phyloP scores from a whole-genome alignment of 306 rosid genomes.

The Inga laurina region DNA sequence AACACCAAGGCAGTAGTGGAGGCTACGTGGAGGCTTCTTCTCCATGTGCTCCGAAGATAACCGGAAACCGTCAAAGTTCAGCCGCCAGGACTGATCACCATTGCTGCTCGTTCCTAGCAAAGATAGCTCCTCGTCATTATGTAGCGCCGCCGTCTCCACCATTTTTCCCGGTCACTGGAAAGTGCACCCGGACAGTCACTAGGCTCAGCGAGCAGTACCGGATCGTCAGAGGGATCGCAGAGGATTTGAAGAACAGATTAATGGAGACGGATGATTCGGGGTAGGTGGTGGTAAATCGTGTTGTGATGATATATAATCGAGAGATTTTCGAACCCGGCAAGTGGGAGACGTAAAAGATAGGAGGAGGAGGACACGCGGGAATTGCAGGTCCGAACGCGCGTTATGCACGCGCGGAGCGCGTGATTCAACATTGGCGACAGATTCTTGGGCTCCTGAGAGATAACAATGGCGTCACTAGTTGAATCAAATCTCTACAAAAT shows the following conservation, averaged over 20 bases:
- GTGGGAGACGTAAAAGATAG: background rate
- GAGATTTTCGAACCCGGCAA: constrained; percentile 26
- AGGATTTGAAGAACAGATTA: background rate
- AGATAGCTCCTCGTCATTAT: constrained; percentile 57
- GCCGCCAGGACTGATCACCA: constrained; percentile 80
- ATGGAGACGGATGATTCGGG: constrained; percentile 1
- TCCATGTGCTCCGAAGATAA: constrained; percentile 48
- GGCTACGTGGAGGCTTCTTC: constrained; percentile 61
- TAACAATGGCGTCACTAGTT: background rate
- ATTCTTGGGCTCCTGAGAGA: background rate
- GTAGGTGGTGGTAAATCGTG: constrained; percentile 23
- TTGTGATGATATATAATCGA: background rate
- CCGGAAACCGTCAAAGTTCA: constrained; percentile 80
- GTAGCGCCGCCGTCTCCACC: constrained; percentile 45
- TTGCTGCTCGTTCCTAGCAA: constrained; percentile 50
- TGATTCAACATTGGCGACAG: background rate
- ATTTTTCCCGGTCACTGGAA: constrained; percentile 47
- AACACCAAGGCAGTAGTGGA: constrained; percentile 85
- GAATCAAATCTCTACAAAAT: background rate
- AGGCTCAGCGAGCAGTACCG: background rate
- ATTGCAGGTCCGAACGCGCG: background rate
- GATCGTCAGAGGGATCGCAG: background rate
- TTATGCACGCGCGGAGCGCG: background rate
- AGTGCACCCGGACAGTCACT: background rate
- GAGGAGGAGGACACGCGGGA: background rate